phyloP scores from a whole-genome alignment of 805 yeast genomes.

The Lachancea quebecensis region DNA sequence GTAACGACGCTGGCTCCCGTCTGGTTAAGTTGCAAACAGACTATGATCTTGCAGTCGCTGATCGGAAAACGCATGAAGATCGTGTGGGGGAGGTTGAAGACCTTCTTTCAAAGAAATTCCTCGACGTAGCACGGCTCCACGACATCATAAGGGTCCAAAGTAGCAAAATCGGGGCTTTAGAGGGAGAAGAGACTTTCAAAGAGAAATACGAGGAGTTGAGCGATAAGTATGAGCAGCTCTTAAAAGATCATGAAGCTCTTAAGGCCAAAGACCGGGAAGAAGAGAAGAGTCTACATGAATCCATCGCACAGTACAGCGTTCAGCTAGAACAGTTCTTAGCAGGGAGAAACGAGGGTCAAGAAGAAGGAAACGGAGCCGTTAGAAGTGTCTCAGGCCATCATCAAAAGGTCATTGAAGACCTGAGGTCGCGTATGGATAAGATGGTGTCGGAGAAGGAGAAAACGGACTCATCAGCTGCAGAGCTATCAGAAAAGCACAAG shows the following conservation, averaged over 20 bases:
- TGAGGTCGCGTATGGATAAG: slow-evolving; percentile 54
- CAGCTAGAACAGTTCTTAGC: slow-evolving; percentile 26
- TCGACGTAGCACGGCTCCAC: slow-evolving; percentile 48
- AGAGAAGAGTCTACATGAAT: slow-evolving; percentile 28
- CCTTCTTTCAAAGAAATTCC: slow-evolving; percentile 45
- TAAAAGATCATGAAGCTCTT: slow-evolving; percentile 38
- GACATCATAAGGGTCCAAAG: slow-evolving; percentile 48
- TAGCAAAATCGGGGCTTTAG: slow-evolving; percentile 38
- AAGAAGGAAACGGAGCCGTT: slow-evolving; percentile 3
- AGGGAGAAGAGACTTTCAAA: slow-evolving; percentile 38
- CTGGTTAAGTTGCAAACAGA: slow-evolving; percentile 13
- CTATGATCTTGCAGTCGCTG: slow-evolving; percentile 34
- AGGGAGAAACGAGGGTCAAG: slow-evolving; percentile 18
- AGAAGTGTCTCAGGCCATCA: slow-evolving; percentile 1
- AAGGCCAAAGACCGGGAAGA: slow-evolving; percentile 34
- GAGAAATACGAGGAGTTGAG: slow-evolving; percentile 44
- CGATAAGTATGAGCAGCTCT: slow-evolving; percentile 38
- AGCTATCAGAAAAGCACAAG: slow-evolving; percentile 18
- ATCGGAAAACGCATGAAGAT: slow-evolving; percentile 37
- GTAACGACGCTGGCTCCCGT: slow-evolving; percentile 21
- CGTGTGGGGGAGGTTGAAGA: slow-evolving; percentile 44
- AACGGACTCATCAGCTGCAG: slow-evolving; percentile 30
- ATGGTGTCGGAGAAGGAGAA: slow-evolving; percentile 42
- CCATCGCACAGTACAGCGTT: slow-evolving; percentile 22
- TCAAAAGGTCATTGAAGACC: slow-evolving; percentile 25